phyloP scores from a whole-genome alignment of 2,329 filamentous ascomycete genomes.

The Mariannaea elegans region DNA sequence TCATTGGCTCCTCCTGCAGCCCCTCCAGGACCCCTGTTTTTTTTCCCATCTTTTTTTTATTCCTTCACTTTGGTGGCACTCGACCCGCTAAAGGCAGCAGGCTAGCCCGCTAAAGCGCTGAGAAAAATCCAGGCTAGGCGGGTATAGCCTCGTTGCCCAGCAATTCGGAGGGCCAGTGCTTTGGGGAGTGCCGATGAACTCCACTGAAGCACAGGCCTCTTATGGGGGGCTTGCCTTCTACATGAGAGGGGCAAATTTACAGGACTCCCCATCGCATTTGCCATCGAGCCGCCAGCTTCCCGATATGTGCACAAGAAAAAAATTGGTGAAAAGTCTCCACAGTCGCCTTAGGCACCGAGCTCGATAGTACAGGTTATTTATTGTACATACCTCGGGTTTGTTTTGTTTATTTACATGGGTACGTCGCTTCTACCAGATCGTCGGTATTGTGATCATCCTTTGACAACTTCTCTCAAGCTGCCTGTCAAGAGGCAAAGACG shows the following conservation, averaged over 20 bases:
- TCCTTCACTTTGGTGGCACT: constrained; percentile 13
- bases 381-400: too few species aligned
- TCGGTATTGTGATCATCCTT: too few species aligned
- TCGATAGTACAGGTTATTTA: too few species aligned
- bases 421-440: too few species aligned
- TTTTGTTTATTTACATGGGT: too few species aligned
- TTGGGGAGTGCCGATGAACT: neutral
- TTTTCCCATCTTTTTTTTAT: constrained; percentile 11
- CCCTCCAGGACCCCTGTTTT: constrained; percentile 31
- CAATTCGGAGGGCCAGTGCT: constrained; percentile 19
- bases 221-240: constrained; percentile 26
- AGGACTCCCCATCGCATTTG: neutral
- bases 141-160: constrained; percentile 13
- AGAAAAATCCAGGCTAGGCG: constrained; percentile 8
- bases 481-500: neutral
- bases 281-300: neutral
- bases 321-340: neutral
- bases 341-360: too few species aligned
- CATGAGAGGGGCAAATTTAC: neutral
- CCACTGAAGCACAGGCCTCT: constrained; percentile 29
- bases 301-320: neutral
- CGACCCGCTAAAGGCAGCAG: constrained; percentile 7
- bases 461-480: neutral
- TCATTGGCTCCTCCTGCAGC: constrained; percentile 36
- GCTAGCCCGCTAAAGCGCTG: constrained; percentile 2